Evolutionary conservation across 108 stramenopile species (phyloP).

Genomic region (Fistulifera solaris): DNA sequence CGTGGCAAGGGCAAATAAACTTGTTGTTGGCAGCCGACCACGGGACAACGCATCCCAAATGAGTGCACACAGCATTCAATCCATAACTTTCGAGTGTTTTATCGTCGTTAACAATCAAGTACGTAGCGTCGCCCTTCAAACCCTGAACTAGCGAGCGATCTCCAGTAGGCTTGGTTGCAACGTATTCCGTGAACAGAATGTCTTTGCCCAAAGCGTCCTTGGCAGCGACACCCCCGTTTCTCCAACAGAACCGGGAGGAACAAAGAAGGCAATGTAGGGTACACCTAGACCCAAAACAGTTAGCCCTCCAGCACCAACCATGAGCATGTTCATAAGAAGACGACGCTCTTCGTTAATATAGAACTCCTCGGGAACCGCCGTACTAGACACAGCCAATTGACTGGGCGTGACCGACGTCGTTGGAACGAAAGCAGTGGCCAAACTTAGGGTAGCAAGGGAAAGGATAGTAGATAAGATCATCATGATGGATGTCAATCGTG

Average conservation of each 20-base stretch:
- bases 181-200: slow-evolving; percentile 78
- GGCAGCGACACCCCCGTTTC: slow-evolving; percentile 77
- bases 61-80: slow-evolving; percentile 94
- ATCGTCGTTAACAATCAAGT: slow-evolving; percentile 92
- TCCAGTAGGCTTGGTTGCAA: slow-evolving; percentile 74
- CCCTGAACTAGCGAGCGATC: slow-evolving; percentile 92
- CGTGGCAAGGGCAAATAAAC: slow-evolving; percentile 99
- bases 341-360: slow-evolving; percentile 96
- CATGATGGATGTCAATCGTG: slow-evolving; percentile 25
- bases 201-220: slow-evolving; percentile 93
- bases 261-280: slow-evolving; percentile 94
- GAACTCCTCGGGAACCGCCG: slow-evolving; percentile 57
- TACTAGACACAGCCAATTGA: slow-evolving; percentile 29
- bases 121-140: slow-evolving; percentile 96
- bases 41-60: slow-evolving; percentile 97
- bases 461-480: slow-evolving; percentile 59
- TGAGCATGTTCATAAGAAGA: slow-evolving; percentile 93
- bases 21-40: slow-evolving; percentile 97
- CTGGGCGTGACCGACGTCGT: slow-evolving; percentile 17
- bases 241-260: slow-evolving; percentile 80
- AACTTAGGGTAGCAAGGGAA: slow-evolving; percentile 46
- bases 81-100: slow-evolving; percentile 75
- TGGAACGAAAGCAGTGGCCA: slow-evolving; percentile 71
- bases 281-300: slow-evolving; percentile 88
- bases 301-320: slow-evolving; percentile 83